Conservation (phyloP, 345 rosid genomes). For the Trapa bicornis region DNA sequence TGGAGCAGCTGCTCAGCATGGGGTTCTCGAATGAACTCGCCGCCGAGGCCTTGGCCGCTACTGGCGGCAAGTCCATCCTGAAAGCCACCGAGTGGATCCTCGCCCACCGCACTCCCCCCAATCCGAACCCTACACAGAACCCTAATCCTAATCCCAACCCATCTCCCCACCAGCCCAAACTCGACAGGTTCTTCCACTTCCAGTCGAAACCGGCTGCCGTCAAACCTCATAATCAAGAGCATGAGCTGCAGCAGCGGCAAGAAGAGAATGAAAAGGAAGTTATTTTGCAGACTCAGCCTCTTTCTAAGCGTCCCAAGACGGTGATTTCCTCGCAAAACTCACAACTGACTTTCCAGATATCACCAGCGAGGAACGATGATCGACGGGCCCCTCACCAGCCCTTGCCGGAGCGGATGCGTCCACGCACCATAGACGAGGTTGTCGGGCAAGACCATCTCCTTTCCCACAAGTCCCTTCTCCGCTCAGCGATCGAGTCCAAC, state of each 20-base stretch:
- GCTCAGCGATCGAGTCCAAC: constrained; percentile 37
- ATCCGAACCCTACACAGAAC: constrained; percentile 1
- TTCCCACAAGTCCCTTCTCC: constrained; percentile 38
- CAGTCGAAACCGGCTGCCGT: constrained; percentile 21
- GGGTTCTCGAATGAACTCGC: constrained; percentile 47
- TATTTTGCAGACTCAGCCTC: constrained; percentile 5
- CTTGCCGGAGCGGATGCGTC: constrained; percentile 75
- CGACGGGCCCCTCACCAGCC: constrained; percentile 24
- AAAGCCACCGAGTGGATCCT: constrained; percentile 65
- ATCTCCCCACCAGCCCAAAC: constrained; percentile 31
- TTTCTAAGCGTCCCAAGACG: constrained; percentile 26
- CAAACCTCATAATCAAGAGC: neutral
- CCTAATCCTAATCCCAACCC: constrained; percentile 6
- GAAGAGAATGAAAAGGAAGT: neutral
- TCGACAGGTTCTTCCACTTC: constrained; percentile 50
- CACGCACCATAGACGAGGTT: constrained; percentile 51
- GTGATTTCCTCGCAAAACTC: neutral
- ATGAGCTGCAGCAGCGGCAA: constrained; percentile 1
- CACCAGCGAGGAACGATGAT: neutral
- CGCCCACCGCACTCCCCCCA: constrained; percentile 17
- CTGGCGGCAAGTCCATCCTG: constrained; percentile 46
- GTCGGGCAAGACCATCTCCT: constrained; percentile 70
- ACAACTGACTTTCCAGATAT: neutral
- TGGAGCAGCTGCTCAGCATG: constrained; percentile 53
- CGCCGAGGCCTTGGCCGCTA: constrained; percentile 43